phyloP scores from a whole-genome alignment of 768 basidiomycete genomes.

The Dentipellis sp. region DNA sequence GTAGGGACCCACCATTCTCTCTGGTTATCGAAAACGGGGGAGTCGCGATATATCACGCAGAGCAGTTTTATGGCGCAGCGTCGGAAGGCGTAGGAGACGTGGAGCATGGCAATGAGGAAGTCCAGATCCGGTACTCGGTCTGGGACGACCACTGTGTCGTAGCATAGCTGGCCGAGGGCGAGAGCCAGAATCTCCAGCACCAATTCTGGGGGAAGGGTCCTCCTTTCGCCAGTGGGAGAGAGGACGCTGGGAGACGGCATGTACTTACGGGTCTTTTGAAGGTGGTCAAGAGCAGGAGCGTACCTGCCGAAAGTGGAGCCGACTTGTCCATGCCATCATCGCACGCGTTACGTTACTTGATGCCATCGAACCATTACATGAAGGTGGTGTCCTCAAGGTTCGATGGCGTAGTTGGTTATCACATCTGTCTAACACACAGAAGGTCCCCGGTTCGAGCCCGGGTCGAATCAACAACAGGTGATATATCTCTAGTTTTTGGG shows the following conservation, averaged over 20 bases:
- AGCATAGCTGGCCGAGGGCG: not conserved
- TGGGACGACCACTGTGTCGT: not conserved
- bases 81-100: not conserved
- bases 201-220: not conserved
- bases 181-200: not conserved
- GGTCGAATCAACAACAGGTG: not conserved
- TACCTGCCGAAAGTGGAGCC: too few species aligned
- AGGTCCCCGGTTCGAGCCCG: slow-evolving; percentile 4
- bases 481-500: not conserved
- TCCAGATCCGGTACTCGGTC: not conserved
- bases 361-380: too few species aligned
- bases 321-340: too few species aligned
- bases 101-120: not conserved
- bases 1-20: not conserved
- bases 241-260: not conserved
- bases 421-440: slow-evolving; percentile 58
- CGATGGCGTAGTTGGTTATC: slow-evolving; percentile 73
- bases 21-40: not conserved
- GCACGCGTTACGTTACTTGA: too few species aligned
- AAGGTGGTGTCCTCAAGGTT: too few species aligned
- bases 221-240: not conserved
- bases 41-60: not conserved
- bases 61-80: not conserved
- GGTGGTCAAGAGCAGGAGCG: too few species aligned
- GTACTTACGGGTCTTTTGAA: not conserved